A percentile compares a stretch with the other conserved stretches of the same genome.
Evolutionary conservation across 176 grass and related monocot genomes (phyloP).

Genomic region (Oryza meridionalis): DNA sequence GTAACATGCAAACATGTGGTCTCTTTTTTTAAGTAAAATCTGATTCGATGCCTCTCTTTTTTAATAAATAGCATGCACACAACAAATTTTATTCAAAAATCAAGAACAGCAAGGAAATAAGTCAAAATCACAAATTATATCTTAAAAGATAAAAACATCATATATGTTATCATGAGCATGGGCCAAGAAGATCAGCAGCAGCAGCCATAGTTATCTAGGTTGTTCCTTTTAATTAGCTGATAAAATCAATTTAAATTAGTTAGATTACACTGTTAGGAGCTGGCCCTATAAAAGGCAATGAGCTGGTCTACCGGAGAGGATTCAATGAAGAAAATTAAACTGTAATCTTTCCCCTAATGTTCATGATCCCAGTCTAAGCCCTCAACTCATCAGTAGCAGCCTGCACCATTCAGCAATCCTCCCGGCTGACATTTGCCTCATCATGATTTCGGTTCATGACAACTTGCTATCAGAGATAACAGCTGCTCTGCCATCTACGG

Average conservation of each 20-base stretch:
- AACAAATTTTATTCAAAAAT: neutral
- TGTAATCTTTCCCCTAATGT: too few species aligned
- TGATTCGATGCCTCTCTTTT: neutral
- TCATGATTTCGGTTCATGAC: too few species aligned
- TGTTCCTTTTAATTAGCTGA: neutral
- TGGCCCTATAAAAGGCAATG: neutral
- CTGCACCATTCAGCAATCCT: too few species aligned
- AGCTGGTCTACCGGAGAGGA: too few species aligned
- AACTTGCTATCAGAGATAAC: too few species aligned
- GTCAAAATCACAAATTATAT: neutral
- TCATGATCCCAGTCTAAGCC: neutral
- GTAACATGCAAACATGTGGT: neutral
- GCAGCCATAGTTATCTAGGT: neutral
- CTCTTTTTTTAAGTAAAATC: neutral
- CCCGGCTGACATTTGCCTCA: too few species aligned
- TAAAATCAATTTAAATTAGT: neutral
- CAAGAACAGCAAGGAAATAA: neutral
- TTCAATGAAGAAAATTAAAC: too few species aligned
- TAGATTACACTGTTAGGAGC: neutral
- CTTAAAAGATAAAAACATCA: neutral
- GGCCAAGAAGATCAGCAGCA: neutral
- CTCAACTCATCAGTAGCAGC: too few species aligned
- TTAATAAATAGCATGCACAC: neutral
- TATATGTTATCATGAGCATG: neutral
- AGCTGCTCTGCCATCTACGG: too few species aligned